Evolutionary conservation across 495 filamentous ascomycete genomes (phyloP).

Genomic region (Cryomyces antarcticus): DNA sequence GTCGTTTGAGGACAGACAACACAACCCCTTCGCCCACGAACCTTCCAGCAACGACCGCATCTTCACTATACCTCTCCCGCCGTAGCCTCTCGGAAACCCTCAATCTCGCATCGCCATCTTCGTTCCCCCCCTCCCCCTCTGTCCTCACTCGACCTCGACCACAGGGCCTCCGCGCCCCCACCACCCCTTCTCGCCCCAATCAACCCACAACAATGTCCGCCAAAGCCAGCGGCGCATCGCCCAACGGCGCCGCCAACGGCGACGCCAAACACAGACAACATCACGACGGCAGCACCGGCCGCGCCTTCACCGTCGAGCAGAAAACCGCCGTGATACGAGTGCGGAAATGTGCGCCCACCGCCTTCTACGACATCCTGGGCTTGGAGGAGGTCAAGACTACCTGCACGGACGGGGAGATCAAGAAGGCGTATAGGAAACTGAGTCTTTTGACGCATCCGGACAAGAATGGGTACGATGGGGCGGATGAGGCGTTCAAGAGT

Average conservation of each 20-base stretch:
- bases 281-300: constrained; percentile 83
- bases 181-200: constrained; percentile 2
- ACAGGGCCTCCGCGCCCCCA: background rate
- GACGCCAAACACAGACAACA: constrained; percentile 59
- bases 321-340: constrained; percentile 78
- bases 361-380: constrained; percentile 78
- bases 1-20: too few species aligned
- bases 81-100: too few species aligned
- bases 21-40: too few species aligned
- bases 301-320: constrained; percentile 75
- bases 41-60: too few species aligned
- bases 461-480: constrained; percentile 93
- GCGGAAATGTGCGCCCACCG: constrained; percentile 59
- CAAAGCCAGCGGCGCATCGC: constrained; percentile 52
- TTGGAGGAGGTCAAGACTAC: constrained; percentile 36
- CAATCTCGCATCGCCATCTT: too few species aligned
- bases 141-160: constrained; percentile 1
- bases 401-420: constrained; percentile 63
- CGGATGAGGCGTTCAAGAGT: constrained; percentile 94
- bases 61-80: too few species aligned
- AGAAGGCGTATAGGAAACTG: constrained; percentile 85
- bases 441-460: constrained; percentile 83
- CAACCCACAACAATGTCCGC: constrained; percentile 50
- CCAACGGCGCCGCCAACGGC: constrained; percentile 29
- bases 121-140: background rate